These are phyloP conservation scores for Penicillium malachiteum DNA, from an alignment of 495 filamentous ascomycete genomes.

Conservation along the genomic window DNA sequence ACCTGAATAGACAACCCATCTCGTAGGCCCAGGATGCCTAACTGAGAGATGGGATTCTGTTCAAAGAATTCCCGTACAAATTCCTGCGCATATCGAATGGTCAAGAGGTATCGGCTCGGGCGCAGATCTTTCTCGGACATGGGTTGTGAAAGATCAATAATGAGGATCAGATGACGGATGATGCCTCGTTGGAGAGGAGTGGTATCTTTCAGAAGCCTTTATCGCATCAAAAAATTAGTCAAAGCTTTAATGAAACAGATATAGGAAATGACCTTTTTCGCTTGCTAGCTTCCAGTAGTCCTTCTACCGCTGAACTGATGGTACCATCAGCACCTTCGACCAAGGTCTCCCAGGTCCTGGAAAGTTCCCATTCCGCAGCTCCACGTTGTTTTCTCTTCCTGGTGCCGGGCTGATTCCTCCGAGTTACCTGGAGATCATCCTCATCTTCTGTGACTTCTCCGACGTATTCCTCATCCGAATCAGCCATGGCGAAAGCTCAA, in stretches of 20 bases:
- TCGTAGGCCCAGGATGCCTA: constrained; percentile 85
- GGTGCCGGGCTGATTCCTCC: constrained; percentile 36
- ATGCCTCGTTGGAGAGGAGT: constrained; percentile 94
- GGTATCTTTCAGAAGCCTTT: constrained; percentile 80
- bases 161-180: constrained; percentile 87
- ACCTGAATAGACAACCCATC: constrained; percentile 85
- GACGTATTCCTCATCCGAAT: constrained; percentile 82
- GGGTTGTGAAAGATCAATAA: constrained; percentile 88
- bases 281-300: constrained; percentile 67
- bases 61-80: constrained; percentile 96
- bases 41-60: constrained; percentile 97
- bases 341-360: constrained; percentile 62
- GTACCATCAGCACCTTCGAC: constrained; percentile 74
- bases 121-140: constrained; percentile 95
- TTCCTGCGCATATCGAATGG: constrained; percentile 77
- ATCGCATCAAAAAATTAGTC: background rate
- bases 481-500: constrained; percentile 33
- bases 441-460: constrained; percentile 80
- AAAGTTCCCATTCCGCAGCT: constrained; percentile 56
- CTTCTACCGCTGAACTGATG: constrained; percentile 67
- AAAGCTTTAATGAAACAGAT: background rate
- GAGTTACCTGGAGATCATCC: constrained; percentile 62
- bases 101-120: constrained; percentile 79
- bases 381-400: constrained; percentile 55
- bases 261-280: constrained; percentile 59